Evolutionary conservation across 768 basidiomycete genomes (phyloP).

Genomic region (Hirschioporus abietinus): DNA sequence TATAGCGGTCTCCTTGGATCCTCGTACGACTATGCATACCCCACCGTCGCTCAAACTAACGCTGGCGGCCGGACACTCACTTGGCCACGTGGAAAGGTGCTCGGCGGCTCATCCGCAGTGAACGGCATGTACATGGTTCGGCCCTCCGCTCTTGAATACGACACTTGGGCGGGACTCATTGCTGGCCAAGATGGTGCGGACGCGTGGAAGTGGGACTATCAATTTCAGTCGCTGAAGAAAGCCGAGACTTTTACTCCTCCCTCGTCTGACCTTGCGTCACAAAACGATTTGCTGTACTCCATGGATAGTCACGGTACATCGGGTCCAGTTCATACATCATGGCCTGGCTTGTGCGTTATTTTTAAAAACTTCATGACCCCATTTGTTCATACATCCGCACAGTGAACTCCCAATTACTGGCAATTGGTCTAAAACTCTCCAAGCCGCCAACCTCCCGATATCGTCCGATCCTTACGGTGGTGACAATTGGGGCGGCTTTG

Average conservation of each 20-base stretch:
- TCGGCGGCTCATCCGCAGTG: constrained; percentile 65
- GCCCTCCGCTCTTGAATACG: constrained; percentile 42
- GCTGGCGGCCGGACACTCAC: constrained; percentile 36
- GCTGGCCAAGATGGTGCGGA: constrained; percentile 24
- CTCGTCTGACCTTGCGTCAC: constrained; percentile 28
- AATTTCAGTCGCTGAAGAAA: constrained; percentile 42
- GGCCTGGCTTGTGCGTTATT: constrained; percentile 46
- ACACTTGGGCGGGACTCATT: constrained; percentile 42
- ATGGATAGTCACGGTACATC: constrained; percentile 41
- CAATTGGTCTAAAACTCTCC: constrained; percentile 51
- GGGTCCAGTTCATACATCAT: constrained; percentile 46
- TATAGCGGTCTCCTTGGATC: constrained; percentile 42
- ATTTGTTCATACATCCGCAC: constrained; percentile 4
- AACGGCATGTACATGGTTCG: constrained; percentile 67
- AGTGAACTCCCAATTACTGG: constrained; percentile 47
- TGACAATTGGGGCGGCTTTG: constrained; percentile 42
- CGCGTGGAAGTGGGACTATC: constrained; percentile 42
- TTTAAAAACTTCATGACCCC: constrained; percentile 6
- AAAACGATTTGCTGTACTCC: constrained; percentile 42
- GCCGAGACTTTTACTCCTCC: constrained; percentile 57
- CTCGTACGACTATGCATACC: constrained; percentile 52
- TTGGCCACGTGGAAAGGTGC: constrained; percentile 63
- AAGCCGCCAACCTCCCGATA: constrained; percentile 36
- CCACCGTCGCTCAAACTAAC: constrained; percentile 41
- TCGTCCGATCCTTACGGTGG: constrained; percentile 42